Evolutionary conservation across 2,329 filamentous ascomycete species (phyloP).

Genomic region (Diaporthe helianthi): DNA sequence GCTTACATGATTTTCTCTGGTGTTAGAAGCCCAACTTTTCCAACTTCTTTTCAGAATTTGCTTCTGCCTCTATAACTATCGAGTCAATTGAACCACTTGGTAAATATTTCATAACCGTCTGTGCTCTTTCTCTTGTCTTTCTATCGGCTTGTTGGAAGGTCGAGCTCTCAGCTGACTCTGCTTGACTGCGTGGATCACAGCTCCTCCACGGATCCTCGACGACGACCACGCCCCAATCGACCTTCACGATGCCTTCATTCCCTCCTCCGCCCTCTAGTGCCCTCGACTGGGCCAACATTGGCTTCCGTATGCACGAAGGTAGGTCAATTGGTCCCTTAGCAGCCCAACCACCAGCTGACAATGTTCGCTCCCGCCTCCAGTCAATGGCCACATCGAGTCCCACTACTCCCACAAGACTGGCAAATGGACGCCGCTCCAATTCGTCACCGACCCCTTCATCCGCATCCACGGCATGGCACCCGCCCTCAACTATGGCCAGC

Average conservation of each 20-base stretch:
- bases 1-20: background rate
- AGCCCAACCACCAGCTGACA: background rate
- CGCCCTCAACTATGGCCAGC: conserved; percentile 94
- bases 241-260: conserved; percentile 60
- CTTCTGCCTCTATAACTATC: background rate
- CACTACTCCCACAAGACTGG: conserved; percentile 78
- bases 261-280: conserved; percentile 80
- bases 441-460: conserved; percentile 84
- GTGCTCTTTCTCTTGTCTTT: background rate
- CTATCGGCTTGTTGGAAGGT: background rate
- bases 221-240: background rate
- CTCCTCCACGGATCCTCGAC: background rate
- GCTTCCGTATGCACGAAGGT: conserved; percentile 93
- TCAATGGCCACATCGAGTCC: conserved; percentile 93
- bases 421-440: conserved; percentile 78
- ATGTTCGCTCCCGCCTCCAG: conserved; percentile 50
- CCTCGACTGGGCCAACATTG: conserved; percentile 93
- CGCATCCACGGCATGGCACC: conserved; percentile 95
- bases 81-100: background rate
- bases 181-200: background rate
- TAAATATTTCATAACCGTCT: background rate
- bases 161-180: background rate
- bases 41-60: background rate
- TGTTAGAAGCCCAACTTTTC: background rate
- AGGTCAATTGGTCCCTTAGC: conserved; percentile 39